phyloP scores from a whole-genome alignment of 2,329 filamentous ascomycete genomes.

The Cladosporium sp. region DNA sequence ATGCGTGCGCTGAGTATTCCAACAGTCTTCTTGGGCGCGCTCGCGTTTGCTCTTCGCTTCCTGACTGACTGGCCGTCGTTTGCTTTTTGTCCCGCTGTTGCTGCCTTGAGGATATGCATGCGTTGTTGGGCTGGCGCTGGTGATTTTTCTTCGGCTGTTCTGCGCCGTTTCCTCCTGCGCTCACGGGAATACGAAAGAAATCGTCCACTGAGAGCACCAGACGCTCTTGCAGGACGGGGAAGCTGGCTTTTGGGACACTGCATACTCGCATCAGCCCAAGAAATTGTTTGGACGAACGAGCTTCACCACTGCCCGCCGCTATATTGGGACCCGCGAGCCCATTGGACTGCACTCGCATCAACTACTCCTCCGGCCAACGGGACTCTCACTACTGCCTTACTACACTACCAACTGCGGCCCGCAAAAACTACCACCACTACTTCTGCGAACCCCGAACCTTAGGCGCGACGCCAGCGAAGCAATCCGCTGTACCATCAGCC shows the following conservation, averaged over 20 bases:
- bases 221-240: constrained; percentile 10
- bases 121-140: constrained; percentile 6
- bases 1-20: constrained; percentile 4
- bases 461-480: constrained; percentile 20
- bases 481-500: constrained; percentile 12
- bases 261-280: neutral
- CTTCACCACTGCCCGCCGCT: constrained; percentile 1
- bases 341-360: constrained; percentile 14
- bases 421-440: neutral
- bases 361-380: neutral
- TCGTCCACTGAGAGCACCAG: neutral
- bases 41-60: constrained; percentile 9
- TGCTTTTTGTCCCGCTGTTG: neutral
- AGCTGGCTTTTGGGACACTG: constrained; percentile 14
- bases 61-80: neutral
- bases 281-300: constrained; percentile 3
- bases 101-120: neutral
- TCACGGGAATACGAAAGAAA: constrained; percentile 8
- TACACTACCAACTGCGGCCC: neutral
- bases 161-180: neutral
- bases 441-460: constrained; percentile 13
- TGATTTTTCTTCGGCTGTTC: constrained; percentile 14
- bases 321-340: constrained; percentile 12
- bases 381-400: neutral
- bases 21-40: neutral